Percentiles rank a stretch among this genome's conserved stretches.
These are phyloP conservation scores for Mycena belliarum DNA, from an alignment of 768 basidiomycete genomes.

Conservation along the genomic window DNA sequence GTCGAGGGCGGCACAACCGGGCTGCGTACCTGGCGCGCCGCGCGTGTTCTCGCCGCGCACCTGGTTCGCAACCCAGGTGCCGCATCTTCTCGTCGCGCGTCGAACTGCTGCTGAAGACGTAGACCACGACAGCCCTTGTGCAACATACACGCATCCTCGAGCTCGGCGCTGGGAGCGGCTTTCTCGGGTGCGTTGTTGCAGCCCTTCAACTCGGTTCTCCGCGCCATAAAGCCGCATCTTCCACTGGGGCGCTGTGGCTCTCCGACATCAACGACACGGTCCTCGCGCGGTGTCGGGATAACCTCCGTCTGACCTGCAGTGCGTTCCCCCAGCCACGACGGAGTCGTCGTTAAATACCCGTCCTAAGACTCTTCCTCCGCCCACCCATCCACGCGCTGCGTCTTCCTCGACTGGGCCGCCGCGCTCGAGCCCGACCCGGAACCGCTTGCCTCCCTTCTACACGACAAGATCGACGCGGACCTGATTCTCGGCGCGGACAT, in stretches of 20 bases:
- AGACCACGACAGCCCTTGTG: slow-evolving; percentile 42
- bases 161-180: slow-evolving; percentile 76
- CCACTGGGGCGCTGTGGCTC: slow-evolving; percentile 40
- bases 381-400: slow-evolving; percentile 47
- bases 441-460: slow-evolving; percentile 35
- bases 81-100: neutral
- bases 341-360: no score
- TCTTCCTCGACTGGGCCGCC: slow-evolving; percentile 66
- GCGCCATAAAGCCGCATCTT: no score
- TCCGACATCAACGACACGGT: slow-evolving; percentile 71
- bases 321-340: slow-evolving; percentile 35
- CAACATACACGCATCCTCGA: slow-evolving; percentile 57
- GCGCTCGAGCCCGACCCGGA: slow-evolving; percentile 40
- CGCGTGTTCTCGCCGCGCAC: slow-evolving; percentile 64
- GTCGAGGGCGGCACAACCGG: slow-evolving; percentile 82
- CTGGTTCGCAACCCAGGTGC: slow-evolving; percentile 59
- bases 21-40: slow-evolving; percentile 77
- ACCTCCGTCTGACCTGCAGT: slow-evolving; percentile 71
- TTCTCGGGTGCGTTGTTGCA: slow-evolving; percentile 65
- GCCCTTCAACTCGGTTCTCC: slow-evolving; percentile 46
- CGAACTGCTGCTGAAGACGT: neutral
- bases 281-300: slow-evolving; percentile 58
- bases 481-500: slow-evolving; percentile 76
- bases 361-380: slow-evolving; percentile 53
- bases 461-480: slow-evolving; percentile 48